These are phyloP conservation scores for Trypanosoma scelopori DNA, from an alignment of 208 protist species.

Conservation along the genomic window DNA sequence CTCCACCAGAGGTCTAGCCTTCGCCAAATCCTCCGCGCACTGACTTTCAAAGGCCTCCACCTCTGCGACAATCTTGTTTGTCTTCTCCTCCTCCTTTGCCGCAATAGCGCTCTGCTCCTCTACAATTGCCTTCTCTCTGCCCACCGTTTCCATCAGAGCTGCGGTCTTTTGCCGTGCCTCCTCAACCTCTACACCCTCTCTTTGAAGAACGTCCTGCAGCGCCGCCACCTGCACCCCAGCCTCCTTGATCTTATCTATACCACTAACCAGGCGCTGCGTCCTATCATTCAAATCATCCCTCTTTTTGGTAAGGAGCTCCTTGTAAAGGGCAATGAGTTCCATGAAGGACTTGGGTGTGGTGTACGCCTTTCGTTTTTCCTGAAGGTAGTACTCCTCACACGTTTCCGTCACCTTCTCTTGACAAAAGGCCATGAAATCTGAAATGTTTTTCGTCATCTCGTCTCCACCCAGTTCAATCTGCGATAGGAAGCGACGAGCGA, in stretches of 20 bases:
- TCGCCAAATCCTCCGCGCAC: constrained; percentile 88
- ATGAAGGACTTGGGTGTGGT: constrained; percentile 99
- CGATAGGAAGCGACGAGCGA: constrained; percentile 94
- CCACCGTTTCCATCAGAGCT: constrained; percentile 94
- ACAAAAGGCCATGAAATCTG: constrained; percentile 96
- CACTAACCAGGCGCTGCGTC: constrained; percentile 91
- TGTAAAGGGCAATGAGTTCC: constrained; percentile 98
- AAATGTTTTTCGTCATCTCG: constrained; percentile 85
- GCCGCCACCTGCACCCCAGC: constrained; percentile 90
- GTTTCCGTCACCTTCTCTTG: constrained; percentile 94
- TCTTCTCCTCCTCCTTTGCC: constrained; percentile 95
- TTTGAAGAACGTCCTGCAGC: constrained; percentile 87
- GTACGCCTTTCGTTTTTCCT: constrained; percentile 97
- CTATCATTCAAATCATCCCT: constrained; percentile 88
- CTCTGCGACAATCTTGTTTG: constrained; percentile 94
- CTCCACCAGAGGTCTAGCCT: constrained; percentile 94
- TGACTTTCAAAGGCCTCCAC: constrained; percentile 87
- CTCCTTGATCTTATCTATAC: constrained; percentile 94
- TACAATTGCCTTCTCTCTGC: constrained; percentile 95
- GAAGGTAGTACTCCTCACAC: constrained; percentile 91
- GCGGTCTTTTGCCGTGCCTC: constrained; percentile 94
- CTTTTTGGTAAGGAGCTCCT: constrained; percentile 93
- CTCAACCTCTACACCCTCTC: constrained; percentile 94
- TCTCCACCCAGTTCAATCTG: constrained; percentile 89
- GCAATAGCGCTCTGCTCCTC: constrained; percentile 95